Conservation (phyloP, 176 grass and related monocot genomes). For the Pontederia crassipes region DNA sequence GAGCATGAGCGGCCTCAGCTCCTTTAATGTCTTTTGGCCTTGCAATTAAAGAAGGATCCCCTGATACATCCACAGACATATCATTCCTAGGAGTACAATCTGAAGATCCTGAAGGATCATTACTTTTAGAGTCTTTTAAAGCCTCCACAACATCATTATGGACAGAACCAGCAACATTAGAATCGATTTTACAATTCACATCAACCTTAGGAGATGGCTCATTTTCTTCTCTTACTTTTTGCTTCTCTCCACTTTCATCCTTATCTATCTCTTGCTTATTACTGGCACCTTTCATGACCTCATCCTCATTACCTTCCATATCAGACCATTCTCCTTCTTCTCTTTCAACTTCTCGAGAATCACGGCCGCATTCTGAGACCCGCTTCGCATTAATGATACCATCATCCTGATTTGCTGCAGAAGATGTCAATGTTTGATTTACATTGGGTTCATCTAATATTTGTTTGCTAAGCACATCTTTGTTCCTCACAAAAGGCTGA, state of each 20-base stretch:
- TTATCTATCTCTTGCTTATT: conserved; percentile 37
- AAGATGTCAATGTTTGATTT: conserved; percentile 25
- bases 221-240: conserved; percentile 40
- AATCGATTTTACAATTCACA: conserved; percentile 27
- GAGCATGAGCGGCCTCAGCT: conserved; percentile 81
- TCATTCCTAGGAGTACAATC: conserved; percentile 35
- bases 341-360: conserved; percentile 51
- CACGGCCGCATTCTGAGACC: conserved; percentile 23
- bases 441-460: conserved; percentile 22
- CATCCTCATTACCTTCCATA: conserved; percentile 54
- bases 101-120: conserved; percentile 20
- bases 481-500: conserved; percentile 76
- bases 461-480: conserved; percentile 29
- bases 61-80: conserved; percentile 27
- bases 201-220: conserved; percentile 30
- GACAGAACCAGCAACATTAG: conserved; percentile 22
- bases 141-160: conserved; percentile 42
- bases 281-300: conserved; percentile 29
- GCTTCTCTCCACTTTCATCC: conserved; percentile 27
- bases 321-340: conserved; percentile 99
- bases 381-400: conserved; percentile 17
- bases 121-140: conserved; percentile 32
- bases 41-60: conserved; percentile 20
- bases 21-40: conserved; percentile 75
- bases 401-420: conserved; percentile 12